A percentile compares a stretch with the other conserved stretches of the same genome.
Conservation (phyloP, 2,329 filamentous ascomycete genomes). For the Pseudocercospora macadamiae region DNA sequence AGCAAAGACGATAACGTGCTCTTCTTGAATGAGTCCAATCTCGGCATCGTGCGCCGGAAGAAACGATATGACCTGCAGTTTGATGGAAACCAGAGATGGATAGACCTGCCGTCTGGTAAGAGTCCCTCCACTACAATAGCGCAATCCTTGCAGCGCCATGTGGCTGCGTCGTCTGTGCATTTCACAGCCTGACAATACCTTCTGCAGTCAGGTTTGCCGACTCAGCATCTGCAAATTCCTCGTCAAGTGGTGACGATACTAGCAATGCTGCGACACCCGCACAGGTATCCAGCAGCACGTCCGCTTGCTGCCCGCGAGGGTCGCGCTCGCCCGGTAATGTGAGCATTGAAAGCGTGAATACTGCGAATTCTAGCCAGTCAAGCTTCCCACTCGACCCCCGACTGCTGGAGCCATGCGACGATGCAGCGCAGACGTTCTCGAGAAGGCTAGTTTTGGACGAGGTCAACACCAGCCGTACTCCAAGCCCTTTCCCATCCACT, state of each 20-base stretch:
- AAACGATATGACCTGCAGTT: constrained; percentile 11
- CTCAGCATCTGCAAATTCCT: background rate
- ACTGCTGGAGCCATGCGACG: background rate
- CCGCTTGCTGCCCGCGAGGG: background rate
- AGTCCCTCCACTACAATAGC: background rate
- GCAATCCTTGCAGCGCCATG: background rate
- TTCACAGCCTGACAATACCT: background rate
- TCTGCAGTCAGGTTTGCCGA: constrained; percentile 4
- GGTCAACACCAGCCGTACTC: background rate
- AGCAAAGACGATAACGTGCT: constrained; percentile 16
- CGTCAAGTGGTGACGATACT: background rate
- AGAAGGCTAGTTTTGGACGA: background rate
- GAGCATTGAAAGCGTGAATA: background rate
- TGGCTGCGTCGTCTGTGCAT: background rate
- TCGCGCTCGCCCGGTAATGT: background rate
- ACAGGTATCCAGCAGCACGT: background rate
- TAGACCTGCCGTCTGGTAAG: constrained; percentile 16
- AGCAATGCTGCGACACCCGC: background rate
- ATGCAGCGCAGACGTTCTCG: background rate
- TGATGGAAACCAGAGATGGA: constrained; percentile 11
- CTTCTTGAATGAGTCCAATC: constrained; percentile 13
- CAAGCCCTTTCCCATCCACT: background rate
- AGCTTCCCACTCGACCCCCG: background rate
- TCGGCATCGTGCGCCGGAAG: constrained; percentile 10
- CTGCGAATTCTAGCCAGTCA: background rate